phyloP scores from a whole-genome alignment of 352 stramenopile genomes.

The Phytophthora aleatoria region DNA sequence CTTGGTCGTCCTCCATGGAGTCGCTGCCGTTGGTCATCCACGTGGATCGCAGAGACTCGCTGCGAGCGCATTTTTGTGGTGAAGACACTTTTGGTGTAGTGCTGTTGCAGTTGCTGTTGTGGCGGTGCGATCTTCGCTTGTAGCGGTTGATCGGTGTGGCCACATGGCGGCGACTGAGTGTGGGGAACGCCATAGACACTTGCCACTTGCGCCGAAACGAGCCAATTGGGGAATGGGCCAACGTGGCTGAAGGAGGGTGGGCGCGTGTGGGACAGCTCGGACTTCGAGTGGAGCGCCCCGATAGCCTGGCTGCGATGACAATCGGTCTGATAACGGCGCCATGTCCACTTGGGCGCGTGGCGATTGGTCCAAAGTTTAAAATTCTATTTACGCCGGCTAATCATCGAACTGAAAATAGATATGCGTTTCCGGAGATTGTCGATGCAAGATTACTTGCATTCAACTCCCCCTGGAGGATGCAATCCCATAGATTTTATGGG shows the following conservation, averaged over 20 bases:
- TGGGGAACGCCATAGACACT: conserved; percentile 19
- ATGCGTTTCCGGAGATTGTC: conserved; percentile 18
- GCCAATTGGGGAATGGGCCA: conserved; percentile 26
- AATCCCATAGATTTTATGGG: background rate
- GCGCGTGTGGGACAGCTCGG: conserved; percentile 17
- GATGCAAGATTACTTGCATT: background rate
- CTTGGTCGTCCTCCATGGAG: conserved; percentile 21
- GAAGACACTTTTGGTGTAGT: conserved; percentile 5
- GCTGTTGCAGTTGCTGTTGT: background rate
- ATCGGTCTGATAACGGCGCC: conserved; percentile 21
- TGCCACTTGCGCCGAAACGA: conserved; percentile 2
- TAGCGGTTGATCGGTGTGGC: conserved; percentile 4
- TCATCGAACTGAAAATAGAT: background rate
- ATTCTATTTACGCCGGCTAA: conserved; percentile 6
- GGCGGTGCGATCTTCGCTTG: conserved; percentile 19
- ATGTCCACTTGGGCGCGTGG: conserved; percentile 13
- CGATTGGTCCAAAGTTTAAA: conserved; percentile 13
- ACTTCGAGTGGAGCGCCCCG: background rate
- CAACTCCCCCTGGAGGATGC: background rate
- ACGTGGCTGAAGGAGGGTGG: background rate
- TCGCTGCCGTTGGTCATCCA: conserved; percentile 44
- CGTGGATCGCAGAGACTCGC: conserved; percentile 44
- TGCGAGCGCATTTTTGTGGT: conserved; percentile 25
- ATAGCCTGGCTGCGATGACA: conserved; percentile 15
- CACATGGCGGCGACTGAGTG: conserved; percentile 14